Evolutionary conservation across 1,284 basidiomycete genomes (phyloP).

Genomic region (Pseudomicrostroma phylloplanum): DNA sequence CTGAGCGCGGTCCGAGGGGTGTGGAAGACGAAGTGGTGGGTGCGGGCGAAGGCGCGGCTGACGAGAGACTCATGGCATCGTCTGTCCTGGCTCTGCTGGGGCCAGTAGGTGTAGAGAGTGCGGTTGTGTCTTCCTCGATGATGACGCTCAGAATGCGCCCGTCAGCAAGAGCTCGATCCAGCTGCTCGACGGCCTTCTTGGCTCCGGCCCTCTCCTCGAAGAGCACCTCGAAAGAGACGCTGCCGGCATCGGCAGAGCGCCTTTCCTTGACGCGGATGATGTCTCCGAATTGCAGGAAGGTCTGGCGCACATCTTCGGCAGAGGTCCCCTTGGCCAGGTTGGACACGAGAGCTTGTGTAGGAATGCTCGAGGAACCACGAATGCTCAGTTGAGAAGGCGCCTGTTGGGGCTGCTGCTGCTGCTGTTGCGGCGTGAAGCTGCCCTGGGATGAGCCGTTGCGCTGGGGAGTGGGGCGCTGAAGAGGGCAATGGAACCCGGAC

Average conservation of each 20-base stretch:
- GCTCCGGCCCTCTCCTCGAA: conserved; percentile 1
- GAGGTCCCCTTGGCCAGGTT: conserved; percentile 5
- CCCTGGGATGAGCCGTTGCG: no score
- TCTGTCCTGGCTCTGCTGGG: background rate
- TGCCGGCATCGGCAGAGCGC: background rate
- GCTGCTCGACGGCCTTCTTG: conserved; percentile 6
- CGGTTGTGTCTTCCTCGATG: background rate
- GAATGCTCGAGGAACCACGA: background rate
- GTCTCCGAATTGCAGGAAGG: conserved; percentile 7
- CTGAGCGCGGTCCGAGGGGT: background rate
- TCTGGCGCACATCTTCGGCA: conserved; percentile 4
- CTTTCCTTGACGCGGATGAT: conserved; percentile 8
- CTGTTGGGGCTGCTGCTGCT: background rate
- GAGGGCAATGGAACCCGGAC: no score
- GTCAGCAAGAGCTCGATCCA: background rate
- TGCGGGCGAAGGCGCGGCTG: background rate
- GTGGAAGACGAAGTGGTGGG: background rate
- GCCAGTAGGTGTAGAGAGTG: background rate
- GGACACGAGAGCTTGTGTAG: conserved; percentile 2
- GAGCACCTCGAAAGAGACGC: conserved; percentile 3
- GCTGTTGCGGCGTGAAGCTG: background rate
- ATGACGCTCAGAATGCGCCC: conserved; percentile 3
- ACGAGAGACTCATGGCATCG: background rate
- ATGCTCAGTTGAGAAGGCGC: conserved; percentile 1
- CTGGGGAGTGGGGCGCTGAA: no score